These are phyloP conservation scores for Phytophthora foliorum DNA, from an alignment of 352 stramenopile genomes.

Conservation along the genomic window DNA sequence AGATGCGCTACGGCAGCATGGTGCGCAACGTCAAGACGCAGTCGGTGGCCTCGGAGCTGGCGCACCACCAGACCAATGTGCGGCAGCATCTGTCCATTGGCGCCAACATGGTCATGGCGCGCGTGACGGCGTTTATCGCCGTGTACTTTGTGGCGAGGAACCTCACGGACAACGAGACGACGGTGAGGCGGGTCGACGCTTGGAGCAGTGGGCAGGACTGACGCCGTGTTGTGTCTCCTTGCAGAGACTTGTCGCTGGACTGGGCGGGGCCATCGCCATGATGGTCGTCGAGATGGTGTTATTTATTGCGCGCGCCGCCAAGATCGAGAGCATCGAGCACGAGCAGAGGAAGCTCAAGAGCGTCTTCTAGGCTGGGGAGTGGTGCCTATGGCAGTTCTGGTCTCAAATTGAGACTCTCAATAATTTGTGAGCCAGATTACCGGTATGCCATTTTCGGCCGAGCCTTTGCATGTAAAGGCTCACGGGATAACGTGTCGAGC, in stretches of 20 bases:
- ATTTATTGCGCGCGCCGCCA: slow-evolving; percentile 81
- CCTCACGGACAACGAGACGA: slow-evolving; percentile 82
- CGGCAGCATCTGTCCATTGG: slow-evolving; percentile 85
- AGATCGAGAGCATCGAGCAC: slow-evolving; percentile 70
- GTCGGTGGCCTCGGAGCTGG: slow-evolving; percentile 54
- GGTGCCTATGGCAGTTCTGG: slow-evolving; percentile 1
- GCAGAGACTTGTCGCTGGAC: slow-evolving; percentile 71
- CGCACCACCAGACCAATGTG: slow-evolving; percentile 69
- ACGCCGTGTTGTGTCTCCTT: slow-evolving; percentile 8
- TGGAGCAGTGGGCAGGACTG: slow-evolving; percentile 1
- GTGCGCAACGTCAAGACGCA: slow-evolving; percentile 75
- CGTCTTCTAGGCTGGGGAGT: slow-evolving; percentile 39
- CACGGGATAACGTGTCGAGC: slow-evolving; percentile 9
- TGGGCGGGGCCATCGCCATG: slow-evolving; percentile 83
- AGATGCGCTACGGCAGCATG: slow-evolving; percentile 82
- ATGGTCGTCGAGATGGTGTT: slow-evolving; percentile 92
- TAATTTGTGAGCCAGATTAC: not conserved
- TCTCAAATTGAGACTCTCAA: too few species aligned
- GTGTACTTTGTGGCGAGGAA: slow-evolving; percentile 78
- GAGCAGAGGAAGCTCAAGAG: slow-evolving; percentile 48
- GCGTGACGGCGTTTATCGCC: slow-evolving; percentile 83
- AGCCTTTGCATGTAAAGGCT: slow-evolving; percentile 43
- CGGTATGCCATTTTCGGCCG: slow-evolving; percentile 17
- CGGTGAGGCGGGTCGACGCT: slow-evolving; percentile 45
- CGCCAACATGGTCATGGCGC: slow-evolving; percentile 87